Evolutionary conservation across 2,329 filamentous ascomycete species (phyloP), one percentile per base, ranked within the genome.

Genomic region (Verticillium longisporum): DNA sequence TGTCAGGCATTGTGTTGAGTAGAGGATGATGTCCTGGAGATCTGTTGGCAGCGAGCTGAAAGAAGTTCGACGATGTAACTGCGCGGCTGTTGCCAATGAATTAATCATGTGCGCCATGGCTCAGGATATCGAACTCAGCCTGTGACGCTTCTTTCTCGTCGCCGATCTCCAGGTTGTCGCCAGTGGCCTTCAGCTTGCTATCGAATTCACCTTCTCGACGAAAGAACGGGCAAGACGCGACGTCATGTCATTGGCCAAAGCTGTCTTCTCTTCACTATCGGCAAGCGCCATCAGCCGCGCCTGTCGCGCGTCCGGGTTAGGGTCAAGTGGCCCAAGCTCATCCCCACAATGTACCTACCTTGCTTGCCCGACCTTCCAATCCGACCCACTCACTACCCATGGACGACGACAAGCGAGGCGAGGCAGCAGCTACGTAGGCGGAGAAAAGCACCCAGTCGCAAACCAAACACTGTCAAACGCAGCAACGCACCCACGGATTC

Each of bases 21-120:
- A 89, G 68, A 89, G 88, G 64, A 93, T 80, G 64, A 84, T 83
- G 70, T 90, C 87, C 72, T 91, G 89, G 14, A 94, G 78, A 65
- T 91, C 87, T 36, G 77, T 75, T 1, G 90, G 88, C 2, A 93
- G 73, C 68, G 79, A 72, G 75, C 85, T 73, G 75, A 87, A 72
- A 62, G 82, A 72, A 66, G 83, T 70, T 68, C 83, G 76, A 70
- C 81, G 72, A 65, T 82, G 83, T 14, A 95, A 81, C 73, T 94
- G 90, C 37, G 84, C 81, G n/a, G 86, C 78, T 34, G 88, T 89
- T 15, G 88, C 89, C 57, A 94, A 80, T 26, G 89, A 85, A 65
- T 94, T 93, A 6, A 83, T 80, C 62, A 65, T 61, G 10, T 64
- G 62, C 55, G 62, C 61, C 63, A 65, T 65, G 21, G n/a, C 45